Conservation (phyloP, 1,284 basidiomycete species). For the Cutaneotrichosporon cavernicola region DNA sequence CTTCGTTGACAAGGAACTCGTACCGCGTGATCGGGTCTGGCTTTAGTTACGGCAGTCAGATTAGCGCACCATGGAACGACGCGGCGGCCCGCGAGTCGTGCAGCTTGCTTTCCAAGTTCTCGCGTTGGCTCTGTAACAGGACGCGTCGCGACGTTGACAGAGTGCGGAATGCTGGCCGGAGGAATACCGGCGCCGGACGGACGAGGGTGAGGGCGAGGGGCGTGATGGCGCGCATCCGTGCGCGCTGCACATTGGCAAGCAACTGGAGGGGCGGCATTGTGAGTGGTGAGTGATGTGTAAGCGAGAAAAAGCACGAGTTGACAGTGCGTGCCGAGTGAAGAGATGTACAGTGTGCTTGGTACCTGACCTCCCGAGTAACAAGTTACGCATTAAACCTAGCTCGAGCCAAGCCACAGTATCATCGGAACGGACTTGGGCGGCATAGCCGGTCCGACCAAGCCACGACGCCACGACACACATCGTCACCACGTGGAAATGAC, state of each 20-base stretch:
- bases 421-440: not conserved
- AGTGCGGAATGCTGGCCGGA: slow-evolving; percentile 11
- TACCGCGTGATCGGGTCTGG: slow-evolving; percentile 61
- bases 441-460: not conserved
- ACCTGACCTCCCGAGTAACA: not conserved
- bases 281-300: slow-evolving; percentile 1
- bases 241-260: slow-evolving; percentile 2
- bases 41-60: slow-evolving; percentile 8
- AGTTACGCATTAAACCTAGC: too few species aligned
- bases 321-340: too few species aligned
- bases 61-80: slow-evolving; percentile 20
- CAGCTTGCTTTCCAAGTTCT: slow-evolving; percentile 16
- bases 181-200: not conserved
- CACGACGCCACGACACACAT: not conserved
- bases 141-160: slow-evolving; percentile 11
- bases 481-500: not conserved
- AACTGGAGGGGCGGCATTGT: slow-evolving; percentile 15
- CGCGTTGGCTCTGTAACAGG: slow-evolving; percentile 9
- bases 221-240: not conserved
- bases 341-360: too few species aligned
- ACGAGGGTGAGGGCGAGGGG: not conserved
- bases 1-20: slow-evolving; percentile 68
- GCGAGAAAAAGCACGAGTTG: not conserved
- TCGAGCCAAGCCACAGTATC: too few species aligned
- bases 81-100: slow-evolving; percentile 25